Conservation (phyloP, 352 stramenopile species). For the Pelagophyceae sp. region DNA sequence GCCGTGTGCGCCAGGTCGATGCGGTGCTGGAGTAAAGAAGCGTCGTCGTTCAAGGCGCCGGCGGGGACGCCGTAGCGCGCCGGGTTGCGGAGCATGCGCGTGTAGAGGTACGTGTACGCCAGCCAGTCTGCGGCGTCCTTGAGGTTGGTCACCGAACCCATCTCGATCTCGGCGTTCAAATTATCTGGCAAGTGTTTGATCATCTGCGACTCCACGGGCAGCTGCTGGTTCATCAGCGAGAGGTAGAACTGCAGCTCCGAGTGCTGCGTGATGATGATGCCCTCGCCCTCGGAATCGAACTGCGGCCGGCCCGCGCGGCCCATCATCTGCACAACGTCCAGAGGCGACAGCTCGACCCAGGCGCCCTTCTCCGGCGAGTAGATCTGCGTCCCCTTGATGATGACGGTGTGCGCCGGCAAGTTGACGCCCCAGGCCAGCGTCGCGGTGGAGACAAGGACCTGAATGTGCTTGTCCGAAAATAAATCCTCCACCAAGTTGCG, state of each 20-base stretch:
- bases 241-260: conserved; percentile 98
- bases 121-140: conserved; percentile 92
- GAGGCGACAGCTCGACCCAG: conserved; percentile 93
- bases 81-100: conserved; percentile 96
- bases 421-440: conserved; percentile 99
- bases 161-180: conserved; percentile 96
- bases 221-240: conserved; percentile 97
- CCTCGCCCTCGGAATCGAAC: conserved; percentile 91
- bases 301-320: conserved; percentile 93
- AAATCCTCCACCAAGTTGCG: conserved; percentile 96
- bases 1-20: conserved; percentile 92
- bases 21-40: conserved; percentile 82
- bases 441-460: conserved; percentile 92
- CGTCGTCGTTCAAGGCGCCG: conserved; percentile 73
- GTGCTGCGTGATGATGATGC: conserved; percentile 98
- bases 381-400: conserved; percentile 99
- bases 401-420: conserved; percentile 96
- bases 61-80: conserved; percentile 84
- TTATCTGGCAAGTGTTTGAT: conserved; percentile 91
- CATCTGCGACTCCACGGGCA: conserved; percentile 98
- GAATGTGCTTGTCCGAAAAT: conserved; percentile 90
- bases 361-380: conserved; percentile 95
- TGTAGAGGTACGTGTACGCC: conserved; percentile 98
- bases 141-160: conserved; percentile 87
- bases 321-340: conserved; percentile 99